Evolutionary conservation across 306 rosid species (phyloP), one percentile per base, ranked within the genome.

Genomic region (Quercus glauca): DNA sequence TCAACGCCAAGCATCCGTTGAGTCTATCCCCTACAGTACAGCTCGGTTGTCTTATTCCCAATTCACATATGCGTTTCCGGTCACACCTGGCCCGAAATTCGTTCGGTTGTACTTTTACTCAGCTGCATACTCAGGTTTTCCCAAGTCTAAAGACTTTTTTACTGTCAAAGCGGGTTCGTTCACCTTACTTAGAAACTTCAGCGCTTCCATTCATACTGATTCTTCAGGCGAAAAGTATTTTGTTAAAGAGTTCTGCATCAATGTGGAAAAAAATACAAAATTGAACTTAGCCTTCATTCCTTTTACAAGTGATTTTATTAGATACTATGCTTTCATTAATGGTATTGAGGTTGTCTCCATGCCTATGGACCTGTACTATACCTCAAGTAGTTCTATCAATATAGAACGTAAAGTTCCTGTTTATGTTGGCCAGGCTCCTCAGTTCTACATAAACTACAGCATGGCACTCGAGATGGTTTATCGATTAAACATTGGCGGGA

Each of bases 261-360:
- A 73, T 74, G 65, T 84, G 12, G 84, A 82, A 79, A 83, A 69
- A 33, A 79, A 18, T 17, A 76, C 55, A 18, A 79, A 59, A 2
- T 56, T 82, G 23, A 84, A 84, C 28, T 84, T 87, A 8, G 79
- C 79, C 9, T 82, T 87, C 73, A 17, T 63, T 3, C 69, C 69
- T 26, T 26, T 71, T 26, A 82, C 86, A 17, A 37, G 65, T 59
- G 12, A 74, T 12, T 81, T 75, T 33, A 79, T 58, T 2, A 28
- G 7, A 1, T 63, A 77, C 64, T 87, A 76, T 35, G 90, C 84
- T 31, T 87, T 86, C 25, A 78, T 83, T 52, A 86, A 83, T 63
- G 89, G 86, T 28, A 86, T 86, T 59, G 87, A 86, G 78, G 73
- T 87, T 56, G 85, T 87, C 78, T 84, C 88, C 7, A 84, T 82